Evolutionary conservation across 805 yeast species (phyloP), one percentile per base, ranked within the genome.

Genomic region (Nakazawaea sp.): DNA sequence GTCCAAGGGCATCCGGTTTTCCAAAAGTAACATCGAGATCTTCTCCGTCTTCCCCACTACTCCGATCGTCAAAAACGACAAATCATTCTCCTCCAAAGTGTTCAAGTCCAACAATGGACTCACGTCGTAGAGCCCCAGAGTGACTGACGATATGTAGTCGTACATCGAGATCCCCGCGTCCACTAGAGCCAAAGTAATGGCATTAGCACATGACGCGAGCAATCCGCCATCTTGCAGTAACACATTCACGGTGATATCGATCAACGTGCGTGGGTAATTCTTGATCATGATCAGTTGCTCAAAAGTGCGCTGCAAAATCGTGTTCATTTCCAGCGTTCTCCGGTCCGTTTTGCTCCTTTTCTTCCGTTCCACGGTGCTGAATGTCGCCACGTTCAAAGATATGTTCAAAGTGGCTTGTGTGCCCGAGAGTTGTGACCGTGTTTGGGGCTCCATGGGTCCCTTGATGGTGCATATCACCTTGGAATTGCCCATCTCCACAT

Each of bases 91-190:
- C 57, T 92, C 98, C 43, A 84, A 54, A 8, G 78, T 67, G 55
- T 85, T 87, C 42, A 89, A 70, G 55, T 90, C 98, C 33, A 92
- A 64, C 41, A 92, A 62, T 11, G 96, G 88, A 5, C 67, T 61
- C n/a, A 63, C 60, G 48, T 86, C 95, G 49, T 76, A 79, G 16
- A 85, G 59, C 0, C 97, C 97, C 4, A 88, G 83, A 20, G 81
- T 71, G 12, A 86, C 72, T 1, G 95, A 78, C 38, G 87, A 74
- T 12, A 90, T 81, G 53, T 86, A 89, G 55, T 92, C 97, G 52
- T 81, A 83, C 81, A 92, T 80, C 4, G 96, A 82, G 32, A 92
- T 80, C 34, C 97, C 97, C 2, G 97, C 97, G 59, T 92, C 97
- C 24, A 92, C 77, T 30, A 92, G 66, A 0, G 96, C 97, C 48